phyloP scores from a whole-genome alignment of 139 green algal genomes.

The Picochlorum costavermella region DNA sequence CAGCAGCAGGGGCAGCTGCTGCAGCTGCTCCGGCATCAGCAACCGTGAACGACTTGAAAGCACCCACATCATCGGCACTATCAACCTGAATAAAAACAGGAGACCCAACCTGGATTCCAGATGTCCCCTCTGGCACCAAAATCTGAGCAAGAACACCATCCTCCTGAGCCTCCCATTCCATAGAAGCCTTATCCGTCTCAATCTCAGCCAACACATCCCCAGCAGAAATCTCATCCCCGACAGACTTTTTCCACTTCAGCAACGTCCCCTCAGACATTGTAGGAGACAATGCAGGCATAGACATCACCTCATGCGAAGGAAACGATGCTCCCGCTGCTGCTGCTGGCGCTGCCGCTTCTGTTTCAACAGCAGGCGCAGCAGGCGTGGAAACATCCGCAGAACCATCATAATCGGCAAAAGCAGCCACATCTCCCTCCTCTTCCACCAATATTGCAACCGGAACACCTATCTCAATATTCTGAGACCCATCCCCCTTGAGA shows the following conservation, averaged over 20 bases:
- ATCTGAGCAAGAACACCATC: slow-evolving; percentile 85
- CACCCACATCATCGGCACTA: slow-evolving; percentile 49
- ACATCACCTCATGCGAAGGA: slow-evolving; percentile 45
- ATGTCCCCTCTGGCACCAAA: slow-evolving; percentile 52
- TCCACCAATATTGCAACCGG: slow-evolving; percentile 66
- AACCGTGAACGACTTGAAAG: slow-evolving; percentile 57
- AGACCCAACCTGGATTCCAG: slow-evolving; percentile 56
- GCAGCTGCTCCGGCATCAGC: slow-evolving; percentile 25
- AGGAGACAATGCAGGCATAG: slow-evolving; percentile 81
- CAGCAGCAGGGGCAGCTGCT: slow-evolving; percentile 10
- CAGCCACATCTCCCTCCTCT: slow-evolving; percentile 63
- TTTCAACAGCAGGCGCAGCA: not conserved
- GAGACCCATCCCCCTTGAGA: slow-evolving; percentile 52
- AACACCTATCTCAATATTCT: slow-evolving; percentile 59
- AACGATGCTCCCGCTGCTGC: slow-evolving; percentile 16
- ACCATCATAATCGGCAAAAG: slow-evolving; percentile 54
- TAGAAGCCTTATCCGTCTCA: slow-evolving; percentile 88
- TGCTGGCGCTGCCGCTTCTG: slow-evolving; percentile 4
- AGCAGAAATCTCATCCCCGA: slow-evolving; percentile 51
- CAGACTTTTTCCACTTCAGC: slow-evolving; percentile 68
- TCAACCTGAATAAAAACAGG: slow-evolving; percentile 64
- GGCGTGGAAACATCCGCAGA: not conserved
- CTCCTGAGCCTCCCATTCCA: slow-evolving; percentile 73
- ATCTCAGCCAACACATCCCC: slow-evolving; percentile 77
- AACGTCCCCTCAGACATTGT: slow-evolving; percentile 93